Evolutionary conservation across 2,329 filamentous ascomycete species (phyloP), one percentile per base, ranked within the genome.

Genomic region (Orbilia javanica): DNA sequence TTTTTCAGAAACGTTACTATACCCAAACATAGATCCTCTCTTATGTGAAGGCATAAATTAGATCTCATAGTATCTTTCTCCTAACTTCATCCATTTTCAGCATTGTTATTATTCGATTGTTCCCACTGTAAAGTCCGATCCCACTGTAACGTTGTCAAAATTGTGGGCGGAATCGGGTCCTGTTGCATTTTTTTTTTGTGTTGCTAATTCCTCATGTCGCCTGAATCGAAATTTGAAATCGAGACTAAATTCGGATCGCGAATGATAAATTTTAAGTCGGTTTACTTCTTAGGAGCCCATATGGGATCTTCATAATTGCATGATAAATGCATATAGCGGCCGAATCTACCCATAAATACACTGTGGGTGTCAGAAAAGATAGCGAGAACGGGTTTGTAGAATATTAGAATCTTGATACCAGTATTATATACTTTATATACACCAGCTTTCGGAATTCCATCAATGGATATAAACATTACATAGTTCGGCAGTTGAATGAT

Each of bases 21-120:
- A 71, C 66, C 57, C 57, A 62, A 48, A 53, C 36, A 77, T 71
- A 77, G 66, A 71, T 77, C 73, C 36, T 25, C 71, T 70, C 65
- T 70, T 77, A 71, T 66, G 73, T 77, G 73, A 70, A 60, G 67
- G 29, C 73, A 71, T 77, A 71, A 66, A 71, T 62, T 77, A 77
- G 73, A 77, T 71, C 73, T 60, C 65, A 66, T 39, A 65, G 55
- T 66, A 52, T 73, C 57, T 36, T 27, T 57, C 39, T 66, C 50
- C 15, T 65, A 31, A 44, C 50, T 46, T 18, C 46, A 42, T 67
- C 64, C 31, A 4, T n/a, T 39, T 15, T 15, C 36, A 2, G 36
- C 36, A 22, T 1, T 25, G 52, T 34, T 13, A 7, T 44, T 25
- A 6, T 60, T 46, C 6, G 7, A 8, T 27, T 27, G 46, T 69